These are phyloP conservation scores for Cynanchum wilfordii DNA, from an alignment of 257 asterid species.

Conservation along the genomic window DNA sequence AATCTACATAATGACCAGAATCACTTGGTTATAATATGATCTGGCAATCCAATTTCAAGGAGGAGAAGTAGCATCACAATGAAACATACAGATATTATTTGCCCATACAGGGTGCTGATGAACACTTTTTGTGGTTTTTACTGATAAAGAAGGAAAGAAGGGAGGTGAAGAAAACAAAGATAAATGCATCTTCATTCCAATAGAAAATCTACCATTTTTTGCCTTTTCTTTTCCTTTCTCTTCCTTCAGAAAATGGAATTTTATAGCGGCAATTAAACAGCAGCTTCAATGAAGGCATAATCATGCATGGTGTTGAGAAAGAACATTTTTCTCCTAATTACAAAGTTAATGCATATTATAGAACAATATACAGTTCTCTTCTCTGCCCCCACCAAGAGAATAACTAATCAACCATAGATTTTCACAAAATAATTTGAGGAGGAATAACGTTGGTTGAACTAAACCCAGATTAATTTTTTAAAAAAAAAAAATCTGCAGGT, in stretches of 20 bases:
- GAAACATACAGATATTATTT: background rate
- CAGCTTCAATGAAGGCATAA: background rate
- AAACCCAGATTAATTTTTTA: background rate
- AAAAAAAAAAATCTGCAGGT: background rate
- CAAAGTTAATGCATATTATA: background rate
- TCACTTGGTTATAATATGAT: background rate
- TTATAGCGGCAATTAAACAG: background rate
- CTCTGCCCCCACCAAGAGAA: background rate
- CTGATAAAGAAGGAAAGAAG: background rate
- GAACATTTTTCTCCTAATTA: background rate
- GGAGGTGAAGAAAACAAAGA: background rate
- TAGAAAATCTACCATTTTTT: background rate
- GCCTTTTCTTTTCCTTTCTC: background rate
- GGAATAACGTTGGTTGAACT: background rate
- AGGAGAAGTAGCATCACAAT: conserved; percentile 19
- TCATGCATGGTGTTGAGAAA: background rate
- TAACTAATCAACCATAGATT: background rate
- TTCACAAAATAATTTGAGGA: background rate
- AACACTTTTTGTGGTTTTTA: background rate
- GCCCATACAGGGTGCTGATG: too few species aligned
- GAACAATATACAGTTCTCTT: background rate
- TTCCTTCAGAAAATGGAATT: background rate
- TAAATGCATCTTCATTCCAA: background rate
- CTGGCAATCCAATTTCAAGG: conserved; percentile 2
- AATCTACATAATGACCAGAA: conserved; percentile 41